Base-by-base conservation (phyloP, 345 rosid genomes). In the Carallia brachiata region DNA sequence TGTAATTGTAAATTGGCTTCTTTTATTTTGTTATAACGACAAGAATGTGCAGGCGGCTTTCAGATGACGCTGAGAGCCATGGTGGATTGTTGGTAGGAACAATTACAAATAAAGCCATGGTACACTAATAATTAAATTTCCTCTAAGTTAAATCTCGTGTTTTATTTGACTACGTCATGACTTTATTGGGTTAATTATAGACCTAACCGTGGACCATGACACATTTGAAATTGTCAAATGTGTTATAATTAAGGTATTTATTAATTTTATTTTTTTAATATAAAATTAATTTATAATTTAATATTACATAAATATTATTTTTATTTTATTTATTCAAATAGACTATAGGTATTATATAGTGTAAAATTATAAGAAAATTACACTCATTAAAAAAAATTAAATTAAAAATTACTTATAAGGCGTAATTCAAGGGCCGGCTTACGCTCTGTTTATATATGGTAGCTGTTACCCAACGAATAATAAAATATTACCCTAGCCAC, bases 1-100 rank as follows among this genome's bases (percentile, higher is more conserved):
- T 23, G 23, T 23, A 23, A 0, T 40, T 30, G 79, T 68, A 64
- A 30, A 74, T 75, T 71, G 79, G 54, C 64, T 65, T 69, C 64
- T 28, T 15, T 17, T 61, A 74, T 68, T 39, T 39, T n/a, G 23
- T 30, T 17, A 55, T 68, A 44, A 63, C 28, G 71, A 60, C 68
- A 73, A 71, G 68, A 18, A 4, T 31, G 18, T 23, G 73, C 31
- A 47, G 16, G 57, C 68, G 71, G 40, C 68, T 72, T 44, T 65
- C 63, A 61, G 7, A 70, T 68, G 16, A 59, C 34, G 30, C 9
- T 0, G 17, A 36, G 32, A 30, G 39, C 62, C 37, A 61, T 19
- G n/a, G 13, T 30, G 47, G 23, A 34, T 5, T 63, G 73, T 62
- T 64, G 63, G 73, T 53, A 27, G 62, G 61, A 30, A 62, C 37